Conservation (phyloP, 2,329 filamentous ascomycete genomes). For the Alternaria burnsii region DNA sequence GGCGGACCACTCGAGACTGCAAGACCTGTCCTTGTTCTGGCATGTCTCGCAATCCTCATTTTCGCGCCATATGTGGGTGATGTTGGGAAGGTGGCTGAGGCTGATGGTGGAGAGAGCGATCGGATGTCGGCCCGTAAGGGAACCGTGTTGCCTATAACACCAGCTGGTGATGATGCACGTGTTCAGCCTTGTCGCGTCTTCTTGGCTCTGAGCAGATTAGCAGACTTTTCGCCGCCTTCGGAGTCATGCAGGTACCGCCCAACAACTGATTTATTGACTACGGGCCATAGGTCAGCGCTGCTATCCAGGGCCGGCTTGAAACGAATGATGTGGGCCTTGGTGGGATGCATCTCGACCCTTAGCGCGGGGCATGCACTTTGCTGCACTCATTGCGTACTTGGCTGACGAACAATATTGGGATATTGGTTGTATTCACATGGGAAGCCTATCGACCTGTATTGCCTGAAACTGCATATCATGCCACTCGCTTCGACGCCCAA, state of each 20-base stretch:
- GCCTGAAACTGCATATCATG: not conserved
- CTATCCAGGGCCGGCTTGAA: conserved; percentile 4
- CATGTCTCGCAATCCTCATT: conserved; percentile 46
- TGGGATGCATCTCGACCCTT: conserved; percentile 7
- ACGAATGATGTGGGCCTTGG: conserved; percentile 15
- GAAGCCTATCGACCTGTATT: conserved; percentile 6
- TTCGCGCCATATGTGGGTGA: conserved; percentile 41
- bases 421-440: conserved; percentile 2
- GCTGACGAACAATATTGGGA: not conserved
- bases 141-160: conserved; percentile 18
- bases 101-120: conserved; percentile 22
- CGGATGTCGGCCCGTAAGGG: conserved; percentile 31
- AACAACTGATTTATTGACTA: conserved; percentile 12
- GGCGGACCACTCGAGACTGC: conserved; percentile 50
- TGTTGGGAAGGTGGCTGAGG: conserved; percentile 23
- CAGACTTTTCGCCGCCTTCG: conserved; percentile 30
- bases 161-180: conserved; percentile 17
- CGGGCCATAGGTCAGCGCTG: conserved; percentile 3
- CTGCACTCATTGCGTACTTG: not conserved
- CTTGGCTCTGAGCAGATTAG: conserved; percentile 16
- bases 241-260: conserved; percentile 35
- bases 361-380: conserved; percentile 7
- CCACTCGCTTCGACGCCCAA: conserved; percentile 7
- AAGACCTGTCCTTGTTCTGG: conserved; percentile 48
- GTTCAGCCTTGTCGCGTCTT: conserved; percentile 25